These are phyloP conservation scores for Trichomonas vaginalis DNA, from an alignment of 208 protist genomes.

Conservation along the genomic window DNA sequence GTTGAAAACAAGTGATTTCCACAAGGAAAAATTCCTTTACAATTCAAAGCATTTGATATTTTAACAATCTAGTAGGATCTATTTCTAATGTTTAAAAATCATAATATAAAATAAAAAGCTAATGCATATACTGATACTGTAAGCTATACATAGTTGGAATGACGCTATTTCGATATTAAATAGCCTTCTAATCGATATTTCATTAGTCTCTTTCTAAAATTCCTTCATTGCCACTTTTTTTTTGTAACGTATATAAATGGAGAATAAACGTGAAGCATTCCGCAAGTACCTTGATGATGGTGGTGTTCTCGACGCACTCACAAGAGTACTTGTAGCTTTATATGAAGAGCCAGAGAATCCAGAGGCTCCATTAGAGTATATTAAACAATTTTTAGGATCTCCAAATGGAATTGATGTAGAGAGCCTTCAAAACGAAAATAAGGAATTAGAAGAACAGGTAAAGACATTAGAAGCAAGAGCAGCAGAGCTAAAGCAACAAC, in stretches of 20 bases:
- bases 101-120: no score
- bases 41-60: no score
- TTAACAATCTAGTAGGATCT: no score
- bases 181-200: no score
- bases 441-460: conserved; percentile 11
- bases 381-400: conserved; percentile 33
- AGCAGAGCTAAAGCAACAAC: background rate
- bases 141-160: no score
- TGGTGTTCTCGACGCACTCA: conserved; percentile 33
- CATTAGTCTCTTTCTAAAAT: no score
- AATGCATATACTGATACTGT: no score
- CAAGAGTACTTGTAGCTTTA: conserved; percentile 34
- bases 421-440: conserved; percentile 14
- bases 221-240: no score
- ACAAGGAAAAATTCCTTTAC: no score
- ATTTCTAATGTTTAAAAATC: no score
- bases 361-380: conserved; percentile 35
- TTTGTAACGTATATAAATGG: conserved; percentile 12
- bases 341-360: conserved; percentile 41
- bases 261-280: conserved; percentile 34
- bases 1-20: no score
- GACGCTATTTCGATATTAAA: no score
- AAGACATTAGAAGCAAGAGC: background rate
- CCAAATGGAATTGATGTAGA: conserved; percentile 24
- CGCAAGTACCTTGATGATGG: conserved; percentile 33